Evolutionary conservation across 345 rosid species (phyloP).

Genomic region (Ailanthus altissimus): DNA sequence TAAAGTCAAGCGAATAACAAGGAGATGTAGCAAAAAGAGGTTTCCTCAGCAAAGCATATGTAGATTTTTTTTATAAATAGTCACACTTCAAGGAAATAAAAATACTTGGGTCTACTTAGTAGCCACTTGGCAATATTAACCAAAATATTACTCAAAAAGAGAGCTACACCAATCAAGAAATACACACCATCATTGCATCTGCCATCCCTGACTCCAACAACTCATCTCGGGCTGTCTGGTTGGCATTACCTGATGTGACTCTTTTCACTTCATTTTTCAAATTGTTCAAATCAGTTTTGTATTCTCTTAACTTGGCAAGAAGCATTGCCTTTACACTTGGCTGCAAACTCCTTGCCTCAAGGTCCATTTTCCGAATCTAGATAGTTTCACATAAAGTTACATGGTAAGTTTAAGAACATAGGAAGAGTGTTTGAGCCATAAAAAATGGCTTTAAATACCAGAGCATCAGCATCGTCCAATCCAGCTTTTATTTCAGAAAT

Average conservation of each 20-base stretch:
- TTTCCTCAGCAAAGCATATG: not conserved
- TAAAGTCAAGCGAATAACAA: not conserved
- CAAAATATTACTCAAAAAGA: not conserved
- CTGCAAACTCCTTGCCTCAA: conserved; percentile 56
- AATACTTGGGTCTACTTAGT: not conserved
- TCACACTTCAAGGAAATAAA: not conserved
- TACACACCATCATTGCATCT: conserved; percentile 40
- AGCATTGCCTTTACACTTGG: conserved; percentile 43
- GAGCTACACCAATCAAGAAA: not conserved
- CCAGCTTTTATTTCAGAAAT: conserved; percentile 48
- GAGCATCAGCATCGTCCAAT: conserved; percentile 53
- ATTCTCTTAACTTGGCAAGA: conserved; percentile 53
- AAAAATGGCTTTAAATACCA: conserved; percentile 36
- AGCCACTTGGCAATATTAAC: not conserved
- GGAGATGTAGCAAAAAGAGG: not conserved
- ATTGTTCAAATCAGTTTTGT: conserved; percentile 49
- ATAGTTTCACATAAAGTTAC: conserved; percentile 12
- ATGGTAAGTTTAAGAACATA: not conserved
- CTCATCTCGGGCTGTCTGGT: conserved; percentile 40
- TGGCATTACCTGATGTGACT: conserved; percentile 28
- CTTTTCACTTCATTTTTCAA: conserved; percentile 44
- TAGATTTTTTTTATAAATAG: not conserved
- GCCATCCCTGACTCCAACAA: conserved; percentile 47
- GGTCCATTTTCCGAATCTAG: conserved; percentile 63
- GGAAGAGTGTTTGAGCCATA: conserved; percentile 1